Evolutionary conservation across 2,329 filamentous ascomycete species (phyloP).

Genomic region (Hansfordia pulvinata): DNA sequence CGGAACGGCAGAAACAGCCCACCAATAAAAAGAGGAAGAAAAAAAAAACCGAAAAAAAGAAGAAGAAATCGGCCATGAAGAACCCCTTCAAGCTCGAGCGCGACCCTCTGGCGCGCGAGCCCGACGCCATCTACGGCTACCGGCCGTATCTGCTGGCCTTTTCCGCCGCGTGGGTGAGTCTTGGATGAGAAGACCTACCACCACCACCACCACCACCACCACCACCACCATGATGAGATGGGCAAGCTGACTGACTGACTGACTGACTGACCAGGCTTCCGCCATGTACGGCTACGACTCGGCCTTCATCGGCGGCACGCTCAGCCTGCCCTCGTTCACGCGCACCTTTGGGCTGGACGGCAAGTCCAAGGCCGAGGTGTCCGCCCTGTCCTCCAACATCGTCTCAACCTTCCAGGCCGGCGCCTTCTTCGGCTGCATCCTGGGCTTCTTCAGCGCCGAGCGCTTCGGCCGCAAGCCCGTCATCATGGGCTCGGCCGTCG

Average conservation of each 20-base stretch:
- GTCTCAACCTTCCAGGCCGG: constrained; percentile 56
- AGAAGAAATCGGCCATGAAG: too few relatives aligned
- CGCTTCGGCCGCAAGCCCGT: constrained; percentile 41
- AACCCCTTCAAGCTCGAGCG: too few relatives aligned
- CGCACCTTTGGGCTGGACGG: constrained; percentile 42
- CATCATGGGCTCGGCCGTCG: constrained; percentile 31
- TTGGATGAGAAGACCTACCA: neutral
- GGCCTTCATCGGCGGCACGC: constrained; percentile 54
- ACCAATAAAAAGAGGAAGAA: too few relatives aligned
- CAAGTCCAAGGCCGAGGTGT: constrained; percentile 24
- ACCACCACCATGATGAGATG: too few relatives aligned
- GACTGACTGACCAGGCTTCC: too few relatives aligned
- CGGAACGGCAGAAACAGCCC: too few relatives aligned
- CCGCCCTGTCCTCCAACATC: constrained; percentile 47
- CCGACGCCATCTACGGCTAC: constrained; percentile 1
- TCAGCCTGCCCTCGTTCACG: constrained; percentile 47
- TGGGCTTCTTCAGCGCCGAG: constrained; percentile 44
- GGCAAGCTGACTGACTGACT: too few relatives aligned
- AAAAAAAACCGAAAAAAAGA: too few relatives aligned
- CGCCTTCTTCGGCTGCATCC: constrained; percentile 53
- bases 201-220: too few relatives aligned
- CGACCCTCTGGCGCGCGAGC: too few relatives aligned
- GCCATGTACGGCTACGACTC: constrained; percentile 28
- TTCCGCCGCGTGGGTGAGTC: constrained; percentile 1
- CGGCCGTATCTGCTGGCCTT: constrained; percentile 5